Conservation (phyloP, 2,329 filamentous ascomycete genomes). For the Gaeumannomyces sp. region DNA sequence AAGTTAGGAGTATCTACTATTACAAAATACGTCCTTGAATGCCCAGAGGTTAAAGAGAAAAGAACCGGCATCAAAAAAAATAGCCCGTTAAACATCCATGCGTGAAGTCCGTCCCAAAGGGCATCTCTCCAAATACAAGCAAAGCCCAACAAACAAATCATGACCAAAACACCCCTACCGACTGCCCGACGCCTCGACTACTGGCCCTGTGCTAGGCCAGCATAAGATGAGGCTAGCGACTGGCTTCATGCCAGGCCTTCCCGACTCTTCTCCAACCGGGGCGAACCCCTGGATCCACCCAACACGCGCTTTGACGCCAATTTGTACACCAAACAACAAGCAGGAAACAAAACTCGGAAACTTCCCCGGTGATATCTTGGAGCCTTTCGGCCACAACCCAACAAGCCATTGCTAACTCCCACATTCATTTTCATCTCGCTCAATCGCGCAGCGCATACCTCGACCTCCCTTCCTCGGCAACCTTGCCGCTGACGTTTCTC, state of each 20-base stretch:
- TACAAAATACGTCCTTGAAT: not conserved
- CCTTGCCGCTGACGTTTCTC: slow-evolving; percentile 66
- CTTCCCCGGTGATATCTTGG: too few species aligned
- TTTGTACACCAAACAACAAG: not conserved
- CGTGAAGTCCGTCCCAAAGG: not conserved
- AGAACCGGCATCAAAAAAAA: not conserved
- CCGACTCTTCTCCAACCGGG: not conserved
- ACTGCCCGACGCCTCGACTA: not conserved
- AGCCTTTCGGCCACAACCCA: not conserved
- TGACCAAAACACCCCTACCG: not conserved
- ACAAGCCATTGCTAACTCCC: not conserved
- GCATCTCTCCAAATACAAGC: not conserved
- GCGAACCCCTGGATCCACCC: too few species aligned
- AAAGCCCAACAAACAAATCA: not conserved
- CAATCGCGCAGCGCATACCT: not conserved
- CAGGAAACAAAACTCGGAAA: slow-evolving; percentile 3
- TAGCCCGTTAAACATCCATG: not conserved
- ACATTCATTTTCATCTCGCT: too few species aligned
- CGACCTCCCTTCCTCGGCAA: slow-evolving; percentile 58
- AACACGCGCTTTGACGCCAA: not conserved
- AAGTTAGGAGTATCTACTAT: not conserved
- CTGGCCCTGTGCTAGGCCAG: too few species aligned
- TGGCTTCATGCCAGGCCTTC: too few species aligned
- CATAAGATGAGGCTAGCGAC: not conserved
- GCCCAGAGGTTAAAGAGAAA: not conserved